phyloP scores from a whole-genome alignment of 2,329 filamentous ascomycete genomes.

The Penicillium freii region DNA sequence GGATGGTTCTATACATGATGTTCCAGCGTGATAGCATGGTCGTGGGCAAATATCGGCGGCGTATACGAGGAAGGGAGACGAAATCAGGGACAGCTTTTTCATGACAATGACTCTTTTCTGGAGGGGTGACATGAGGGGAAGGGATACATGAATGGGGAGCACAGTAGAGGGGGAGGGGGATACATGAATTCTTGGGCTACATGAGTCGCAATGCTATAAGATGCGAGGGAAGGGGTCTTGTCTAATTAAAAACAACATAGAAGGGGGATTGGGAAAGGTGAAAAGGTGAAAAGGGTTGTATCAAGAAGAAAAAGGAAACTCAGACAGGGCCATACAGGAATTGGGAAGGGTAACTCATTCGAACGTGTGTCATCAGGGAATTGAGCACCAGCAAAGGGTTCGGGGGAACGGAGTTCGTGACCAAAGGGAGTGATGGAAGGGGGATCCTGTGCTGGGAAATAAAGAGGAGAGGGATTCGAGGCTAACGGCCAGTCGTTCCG shows the following conservation, averaged over 20 bases:
- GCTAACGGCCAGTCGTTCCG: background rate
- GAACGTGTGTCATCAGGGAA: slow-evolving; percentile 19
- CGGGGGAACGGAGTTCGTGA: slow-evolving; percentile 2
- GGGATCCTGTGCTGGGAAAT: slow-evolving; percentile 10
- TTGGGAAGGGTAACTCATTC: slow-evolving; percentile 15
- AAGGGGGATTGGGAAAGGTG: slow-evolving; percentile 19
- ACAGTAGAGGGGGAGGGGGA: slow-evolving; percentile 36
- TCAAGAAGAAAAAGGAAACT: slow-evolving; percentile 15
- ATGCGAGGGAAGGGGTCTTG: slow-evolving; percentile 29
- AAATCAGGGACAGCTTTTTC: slow-evolving; percentile 28
- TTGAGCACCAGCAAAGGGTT: slow-evolving; percentile 14
- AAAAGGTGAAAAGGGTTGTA: slow-evolving; percentile 26
- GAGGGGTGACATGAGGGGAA: slow-evolving; percentile 18
- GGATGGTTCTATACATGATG: slow-evolving; percentile 15
- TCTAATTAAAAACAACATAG: slow-evolving; percentile 40
- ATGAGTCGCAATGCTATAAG: slow-evolving; percentile 33
- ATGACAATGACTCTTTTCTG: slow-evolving; percentile 36
- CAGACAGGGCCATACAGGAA: slow-evolving; percentile 12
- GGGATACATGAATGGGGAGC: slow-evolving; percentile 26
- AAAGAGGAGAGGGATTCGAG: slow-evolving; percentile 1
- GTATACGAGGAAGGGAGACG: slow-evolving; percentile 20
- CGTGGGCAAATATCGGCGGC: slow-evolving; percentile 4
- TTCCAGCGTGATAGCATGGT: slow-evolving; percentile 7
- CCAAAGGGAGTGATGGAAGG: slow-evolving; percentile 7
- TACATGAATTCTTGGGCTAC: slow-evolving; percentile 43